Evolutionary conservation across 345 rosid genomes (phyloP).

Genomic region (Theobroma cacao): DNA sequence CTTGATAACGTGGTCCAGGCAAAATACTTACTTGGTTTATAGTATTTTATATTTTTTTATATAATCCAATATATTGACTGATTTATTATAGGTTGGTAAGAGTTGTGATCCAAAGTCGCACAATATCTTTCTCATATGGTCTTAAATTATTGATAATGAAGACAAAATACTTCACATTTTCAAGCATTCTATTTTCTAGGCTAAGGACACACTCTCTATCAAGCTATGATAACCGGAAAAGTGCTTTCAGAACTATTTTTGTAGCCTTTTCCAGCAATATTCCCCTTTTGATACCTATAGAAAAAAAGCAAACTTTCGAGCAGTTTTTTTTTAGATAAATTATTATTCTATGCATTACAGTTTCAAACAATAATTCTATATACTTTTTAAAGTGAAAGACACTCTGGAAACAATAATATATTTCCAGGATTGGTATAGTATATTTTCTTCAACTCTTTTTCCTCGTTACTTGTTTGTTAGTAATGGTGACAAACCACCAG

Average conservation of each 20-base stretch:
- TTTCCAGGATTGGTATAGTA: neutral
- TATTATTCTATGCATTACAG: neutral
- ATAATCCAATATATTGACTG: neutral
- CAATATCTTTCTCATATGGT: constrained; percentile 5
- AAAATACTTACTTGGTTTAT: neutral
- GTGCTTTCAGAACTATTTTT: neutral
- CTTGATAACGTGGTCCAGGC: constrained; percentile 18
- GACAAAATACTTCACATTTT: neutral
- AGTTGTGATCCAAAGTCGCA: constrained; percentile 6
- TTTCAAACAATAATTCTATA: neutral
- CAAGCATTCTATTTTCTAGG: neutral
- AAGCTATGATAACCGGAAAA: neutral
- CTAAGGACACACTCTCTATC: neutral
- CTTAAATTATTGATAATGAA: neutral
- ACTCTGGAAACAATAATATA: constrained; percentile 27
- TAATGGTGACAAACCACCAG: constrained; percentile 38
- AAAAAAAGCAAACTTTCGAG: neutral
- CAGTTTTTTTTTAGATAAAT: too few species aligned
- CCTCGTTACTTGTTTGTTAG: too few species aligned
- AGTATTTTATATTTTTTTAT: neutral
- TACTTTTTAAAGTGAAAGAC: constrained; percentile 19
- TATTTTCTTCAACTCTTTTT: constrained; percentile 11
- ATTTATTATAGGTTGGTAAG: constrained; percentile 22
- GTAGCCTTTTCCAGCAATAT: neutral
- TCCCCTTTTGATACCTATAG: neutral